Base-by-base conservation (phyloP, 148 eudicot species). In the Camellia granthamiana region DNA sequence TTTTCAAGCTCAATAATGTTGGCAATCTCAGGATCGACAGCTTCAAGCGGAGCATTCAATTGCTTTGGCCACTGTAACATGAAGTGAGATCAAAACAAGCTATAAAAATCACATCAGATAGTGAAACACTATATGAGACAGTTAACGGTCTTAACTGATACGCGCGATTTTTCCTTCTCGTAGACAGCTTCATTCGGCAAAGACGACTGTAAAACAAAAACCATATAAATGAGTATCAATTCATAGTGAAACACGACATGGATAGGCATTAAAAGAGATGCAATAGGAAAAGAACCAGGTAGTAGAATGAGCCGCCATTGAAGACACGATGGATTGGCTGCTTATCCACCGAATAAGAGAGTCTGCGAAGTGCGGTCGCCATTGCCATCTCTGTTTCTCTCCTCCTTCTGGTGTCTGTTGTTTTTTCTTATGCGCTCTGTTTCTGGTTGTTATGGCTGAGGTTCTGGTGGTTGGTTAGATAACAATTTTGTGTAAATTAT, bases 41-140 rank as follows among this genome's bases (percentile, higher is more conserved):
- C 94, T 80, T 92, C 93, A 30, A 96, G 88, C 7, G 99, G 91
- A 70, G 95, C 97, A 87, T 96, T 96, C 89, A 96, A 72, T 83
- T 96, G 97, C 86, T 96, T 96, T 23, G 98, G 91, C 99, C 99
- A 96, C 99, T 93, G 89, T 56, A 83, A 60, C 55, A n/a, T n/a
- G 23, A 74, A 55, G 5, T 63, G 12, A 62, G 74, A 79, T n/a
- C 15, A 47, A 46, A 10, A 52, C 42, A 61, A 52, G 63, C 18
- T 30, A 30, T n/a, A 61, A 58, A 42, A 73, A 51, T 13, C 12
- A n/a, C 12, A 0, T 59, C 14, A 72, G 55, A 55, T 79, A 49
- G 59, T 15, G 82, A 87, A 83, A 75, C 79, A 74, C 78, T 41
- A 7, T 72, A 42, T 30, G 58, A 62, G 52, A 54, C 44, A 65